These are phyloP conservation scores for Fraxinus ornus DNA, from an alignment of 305 asterid species.

Conservation along the genomic window DNA sequence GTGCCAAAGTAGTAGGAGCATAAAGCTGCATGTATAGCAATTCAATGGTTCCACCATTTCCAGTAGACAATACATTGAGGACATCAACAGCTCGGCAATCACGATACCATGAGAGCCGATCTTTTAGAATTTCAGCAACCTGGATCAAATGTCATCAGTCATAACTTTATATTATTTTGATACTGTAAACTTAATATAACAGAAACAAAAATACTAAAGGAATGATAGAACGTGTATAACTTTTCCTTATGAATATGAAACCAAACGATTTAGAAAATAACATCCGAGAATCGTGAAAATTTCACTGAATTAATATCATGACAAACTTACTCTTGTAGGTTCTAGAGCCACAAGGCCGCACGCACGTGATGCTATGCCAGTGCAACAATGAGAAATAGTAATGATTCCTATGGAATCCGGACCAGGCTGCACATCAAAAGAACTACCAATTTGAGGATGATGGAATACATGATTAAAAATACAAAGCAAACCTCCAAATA, in stretches of 20 bases:
- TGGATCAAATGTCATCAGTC: conserved; percentile 22
- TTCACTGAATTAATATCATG: background rate
- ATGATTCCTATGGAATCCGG: conserved; percentile 59
- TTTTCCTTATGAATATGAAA: background rate
- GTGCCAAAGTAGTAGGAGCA: conserved; percentile 89
- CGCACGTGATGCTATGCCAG: conserved; percentile 94
- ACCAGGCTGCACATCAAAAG: conserved; percentile 47
- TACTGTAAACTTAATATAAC: background rate
- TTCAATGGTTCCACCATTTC: conserved; percentile 91
- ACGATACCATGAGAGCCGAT: conserved; percentile 92
- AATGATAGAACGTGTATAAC: background rate
- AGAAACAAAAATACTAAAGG: background rate
- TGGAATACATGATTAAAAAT: background rate
- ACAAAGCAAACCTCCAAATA: background rate
- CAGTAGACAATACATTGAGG: conserved; percentile 80
- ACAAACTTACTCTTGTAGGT: conserved; percentile 78
- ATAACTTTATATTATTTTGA: background rate
- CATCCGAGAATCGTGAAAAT: background rate
- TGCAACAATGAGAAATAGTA: conserved; percentile 50
- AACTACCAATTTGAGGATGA: background rate
- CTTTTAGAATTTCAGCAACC: conserved; percentile 97
- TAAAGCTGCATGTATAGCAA: conserved; percentile 92
- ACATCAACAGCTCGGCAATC: conserved; percentile 93
- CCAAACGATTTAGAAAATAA: background rate
- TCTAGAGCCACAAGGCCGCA: conserved; percentile 95